A percentile compares a stretch with the other conserved stretches of the same genome.
Evolutionary conservation across 2,329 filamentous ascomycete species (phyloP).

Genomic region (Fusarium buxicola): DNA sequence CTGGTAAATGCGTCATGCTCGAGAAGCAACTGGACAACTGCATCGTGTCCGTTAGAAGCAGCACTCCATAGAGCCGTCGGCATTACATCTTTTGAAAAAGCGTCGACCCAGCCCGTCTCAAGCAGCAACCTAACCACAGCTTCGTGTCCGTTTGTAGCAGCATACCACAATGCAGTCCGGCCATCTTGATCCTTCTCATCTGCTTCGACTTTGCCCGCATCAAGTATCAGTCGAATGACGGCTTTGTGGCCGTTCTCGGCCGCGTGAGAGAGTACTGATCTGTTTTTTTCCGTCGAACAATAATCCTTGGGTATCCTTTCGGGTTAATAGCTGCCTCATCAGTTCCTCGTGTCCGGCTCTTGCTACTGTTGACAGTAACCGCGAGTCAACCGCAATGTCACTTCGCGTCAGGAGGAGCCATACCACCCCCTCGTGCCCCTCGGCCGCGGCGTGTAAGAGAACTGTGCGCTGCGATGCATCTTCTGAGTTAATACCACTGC

Average conservation of each 20-base stretch:
- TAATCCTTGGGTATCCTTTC: slow-evolving; percentile 4
- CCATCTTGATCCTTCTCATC: background rate
- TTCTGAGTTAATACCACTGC: background rate
- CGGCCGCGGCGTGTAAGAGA: background rate
- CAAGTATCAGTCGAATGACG: background rate
- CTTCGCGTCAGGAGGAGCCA: slow-evolving; percentile 3
- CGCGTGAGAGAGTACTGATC: background rate
- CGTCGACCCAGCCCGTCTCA: background rate
- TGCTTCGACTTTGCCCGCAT: background rate
- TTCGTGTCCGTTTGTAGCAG: background rate
- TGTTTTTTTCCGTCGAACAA: background rate
- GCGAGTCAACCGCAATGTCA: background rate
- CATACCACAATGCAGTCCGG: background rate
- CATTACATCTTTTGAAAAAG: too few species aligned
- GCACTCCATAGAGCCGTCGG: background rate
- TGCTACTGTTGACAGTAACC: background rate
- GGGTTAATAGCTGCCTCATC: background rate
- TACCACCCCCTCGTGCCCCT: background rate
- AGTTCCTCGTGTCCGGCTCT: background rate
- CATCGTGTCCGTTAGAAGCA: background rate
- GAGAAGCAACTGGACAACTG: background rate
- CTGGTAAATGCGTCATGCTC: too few species aligned
- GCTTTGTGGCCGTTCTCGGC: background rate
- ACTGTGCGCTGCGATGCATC: too few species aligned
- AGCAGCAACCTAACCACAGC: background rate